Base-by-base conservation (phyloP, 2,329 filamentous ascomycete genomes). In the Fusarium sp. region DNA sequence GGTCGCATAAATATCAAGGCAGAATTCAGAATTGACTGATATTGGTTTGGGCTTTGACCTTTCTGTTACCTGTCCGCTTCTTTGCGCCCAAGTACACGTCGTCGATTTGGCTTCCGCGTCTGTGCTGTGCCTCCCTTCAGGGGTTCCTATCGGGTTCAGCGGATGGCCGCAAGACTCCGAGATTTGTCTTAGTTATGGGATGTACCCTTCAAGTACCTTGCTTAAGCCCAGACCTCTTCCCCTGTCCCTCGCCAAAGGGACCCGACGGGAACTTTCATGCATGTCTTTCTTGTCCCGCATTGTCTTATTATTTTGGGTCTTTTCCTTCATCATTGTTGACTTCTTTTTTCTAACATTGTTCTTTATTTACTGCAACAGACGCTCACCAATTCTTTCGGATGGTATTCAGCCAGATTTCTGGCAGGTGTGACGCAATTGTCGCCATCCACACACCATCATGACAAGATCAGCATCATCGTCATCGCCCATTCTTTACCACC, bases 401-500 rank as follows among this genome's bases (percentile, higher is more conserved):
- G 14, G 24, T 50, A 42, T 38, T 17, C 34, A n/a, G 34, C 19
- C 40, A 44, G 54, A 56, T 61, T 31, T 28, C 43, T 62, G 54
- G 43, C 33, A 55, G 36, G 14, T 50, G 57, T 69, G 66, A 69
- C 67, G 66, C 67, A 69, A 67, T 59, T 67, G 66, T 56, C 15
- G 42, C 57, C 66, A 13, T 69, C 52, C 51, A 51, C 61, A 57
- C 68, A 55, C 42, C 56, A 56, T 57, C 38, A 52, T 34, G 43
- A 52, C 8, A 60, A 44, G 65, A 69, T 69, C 65, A 61, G 57
- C 65, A 66, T 62, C 62, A 65, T 67, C 63, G 67, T 70, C 67
- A 70, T 60, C 39, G 21, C 46, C 28, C 58, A 45, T 70, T 65
- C 44, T 65, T 62, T 43, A 52, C 57, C 38, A 24, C 39, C 40